A percentile compares a stretch with the other conserved stretches of the same genome.
These are phyloP conservation scores for Solanum paucissectum DNA, from an alignment of 257 asterid genomes.

Conservation along the genomic window DNA sequence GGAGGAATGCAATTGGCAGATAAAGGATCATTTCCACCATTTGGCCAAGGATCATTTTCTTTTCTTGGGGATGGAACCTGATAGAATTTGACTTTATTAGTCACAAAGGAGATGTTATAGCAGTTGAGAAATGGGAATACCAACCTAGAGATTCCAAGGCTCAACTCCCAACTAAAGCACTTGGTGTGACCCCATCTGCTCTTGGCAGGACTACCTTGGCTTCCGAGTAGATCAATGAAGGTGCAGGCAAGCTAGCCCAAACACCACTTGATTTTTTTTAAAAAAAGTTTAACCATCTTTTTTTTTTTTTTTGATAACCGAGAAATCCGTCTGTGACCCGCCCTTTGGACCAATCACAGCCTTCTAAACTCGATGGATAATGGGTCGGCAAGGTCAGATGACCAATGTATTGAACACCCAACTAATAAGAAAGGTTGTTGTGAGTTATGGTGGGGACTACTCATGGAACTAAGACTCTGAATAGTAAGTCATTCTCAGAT, in stretches of 20 bases:
- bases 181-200: background rate
- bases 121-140: background rate
- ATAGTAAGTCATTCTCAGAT: background rate
- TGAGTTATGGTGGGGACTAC: background rate
- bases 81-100: background rate
- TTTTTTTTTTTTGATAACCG: no score
- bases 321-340: no score
- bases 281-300: background rate
- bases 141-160: background rate
- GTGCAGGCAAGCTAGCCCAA: background rate
- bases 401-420: background rate
- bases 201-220: background rate
- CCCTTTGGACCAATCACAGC: no score
- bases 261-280: background rate
- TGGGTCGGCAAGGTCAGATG: background rate
- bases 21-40: background rate
- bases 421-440: background rate
- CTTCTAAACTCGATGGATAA: no score
- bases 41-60: background rate
- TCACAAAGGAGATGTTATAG: background rate
- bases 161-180: background rate
- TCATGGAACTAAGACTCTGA: background rate
- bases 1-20: background rate
- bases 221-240: background rate
- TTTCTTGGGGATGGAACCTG: background rate